Base-by-base conservation (phyloP, 176 grass and related monocot genomes). In the Otatea glauca region DNA sequence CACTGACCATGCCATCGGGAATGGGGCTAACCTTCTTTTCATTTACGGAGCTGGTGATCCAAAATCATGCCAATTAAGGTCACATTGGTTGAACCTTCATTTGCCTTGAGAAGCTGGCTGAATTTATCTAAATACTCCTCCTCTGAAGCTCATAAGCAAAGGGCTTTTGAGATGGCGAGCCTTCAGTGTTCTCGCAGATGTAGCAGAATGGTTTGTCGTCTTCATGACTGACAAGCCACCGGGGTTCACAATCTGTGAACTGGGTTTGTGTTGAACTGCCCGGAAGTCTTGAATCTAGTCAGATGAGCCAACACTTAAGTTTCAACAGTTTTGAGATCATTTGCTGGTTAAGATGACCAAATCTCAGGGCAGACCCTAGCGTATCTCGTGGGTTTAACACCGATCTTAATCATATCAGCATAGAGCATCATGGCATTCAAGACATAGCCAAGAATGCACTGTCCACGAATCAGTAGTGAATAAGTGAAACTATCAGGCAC, bases 361-460 rank as follows among this genome's bases (percentile, higher is more conserved):
- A 88, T 91, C 25, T 88, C 85, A 70, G 89, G 89, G 76, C 89
- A 91, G 54, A 56, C 9, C 37, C 54, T 55, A 5, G 18, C 53
- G 49, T 78, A 34, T 58, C 35, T 87, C 14, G 51, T 80, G 50
- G 75, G 85, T 63, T 91, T 88, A 81, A 76, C 81, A 58, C 89
- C 86, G 7, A 77, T 55, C 65, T 91, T 91, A 66, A 91, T 32
- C 85, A 91, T 88, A 88, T 85, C 89, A 77, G 86, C 85, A 85
- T 91, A 91, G 55, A 88, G 86, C 86, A 85, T 85, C 81, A 88
- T 88, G 44, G 89, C 89, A 77, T 91, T 88, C 25, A 88, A 77
- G 77, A 91, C 86, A 91, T 77, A 76, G 65, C 86, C 85, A 81
- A 91, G 81, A 29, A 91, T 85, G 81, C 89, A 91, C 70, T 88